phyloP scores from a whole-genome alignment of 176 grass and related monocot species.

The Miscanthus lutarioriparius region DNA sequence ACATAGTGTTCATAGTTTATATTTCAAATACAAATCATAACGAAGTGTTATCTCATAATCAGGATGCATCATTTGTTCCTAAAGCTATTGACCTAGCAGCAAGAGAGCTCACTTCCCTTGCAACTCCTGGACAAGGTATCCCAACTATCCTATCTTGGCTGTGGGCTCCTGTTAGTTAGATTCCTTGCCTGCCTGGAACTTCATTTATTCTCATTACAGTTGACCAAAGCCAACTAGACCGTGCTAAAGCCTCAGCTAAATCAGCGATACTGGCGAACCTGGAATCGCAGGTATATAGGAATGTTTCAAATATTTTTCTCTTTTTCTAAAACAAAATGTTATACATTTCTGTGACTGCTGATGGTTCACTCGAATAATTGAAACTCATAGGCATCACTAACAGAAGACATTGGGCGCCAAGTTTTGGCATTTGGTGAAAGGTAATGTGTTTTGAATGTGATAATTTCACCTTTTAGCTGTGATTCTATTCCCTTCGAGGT shows the following conservation, averaged over 20 bases:
- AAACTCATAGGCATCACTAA: constrained; percentile 52
- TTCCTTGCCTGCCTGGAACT: constrained; percentile 33
- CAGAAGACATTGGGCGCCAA: constrained; percentile 81
- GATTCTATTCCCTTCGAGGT: constrained; percentile 13
- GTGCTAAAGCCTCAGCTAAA: constrained; percentile 83
- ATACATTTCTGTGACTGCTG: constrained; percentile 32
- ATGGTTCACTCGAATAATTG: constrained; percentile 30
- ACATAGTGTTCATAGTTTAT: background rate
- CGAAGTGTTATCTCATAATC: constrained; percentile 29
- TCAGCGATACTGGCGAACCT: constrained; percentile 66
- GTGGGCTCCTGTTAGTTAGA: constrained; percentile 24
- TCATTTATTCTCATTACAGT: constrained; percentile 46
- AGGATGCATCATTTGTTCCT: constrained; percentile 77
- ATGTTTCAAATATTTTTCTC: constrained; percentile 26
- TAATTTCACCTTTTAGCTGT: background rate
- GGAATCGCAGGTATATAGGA: constrained; percentile 68
- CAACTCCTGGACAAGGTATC: constrained; percentile 90
- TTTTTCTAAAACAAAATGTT: background rate
- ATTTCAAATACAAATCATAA: background rate
- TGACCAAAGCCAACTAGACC: constrained; percentile 80
- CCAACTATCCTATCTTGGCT: constrained; percentile 22
- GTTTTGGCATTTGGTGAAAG: constrained; percentile 92
- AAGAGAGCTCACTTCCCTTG: constrained; percentile 72
- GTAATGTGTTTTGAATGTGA: constrained; percentile 40
- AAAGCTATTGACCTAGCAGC: constrained; percentile 92